Evolutionary conservation across 1,139 yeast genomes (phyloP).

Genomic region (Debaryomyces coudertii): DNA sequence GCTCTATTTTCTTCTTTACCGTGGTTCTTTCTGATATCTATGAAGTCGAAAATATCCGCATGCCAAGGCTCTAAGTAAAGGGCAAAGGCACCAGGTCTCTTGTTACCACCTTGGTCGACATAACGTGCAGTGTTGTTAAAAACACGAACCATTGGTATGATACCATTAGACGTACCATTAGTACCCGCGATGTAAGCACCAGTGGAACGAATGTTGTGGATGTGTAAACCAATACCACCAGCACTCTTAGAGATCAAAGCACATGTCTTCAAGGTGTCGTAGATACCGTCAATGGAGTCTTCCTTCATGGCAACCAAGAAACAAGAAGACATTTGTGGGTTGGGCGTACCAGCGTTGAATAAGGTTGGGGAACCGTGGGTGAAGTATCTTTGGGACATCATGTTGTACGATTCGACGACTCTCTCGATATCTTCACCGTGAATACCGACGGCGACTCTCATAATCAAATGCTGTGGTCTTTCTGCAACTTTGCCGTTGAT

Average conservation of each 20-base stretch:
- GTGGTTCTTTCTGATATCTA: slow-evolving; percentile 57
- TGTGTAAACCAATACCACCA: slow-evolving; percentile 63
- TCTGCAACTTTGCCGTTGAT: slow-evolving; percentile 76
- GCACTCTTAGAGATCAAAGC: slow-evolving; percentile 62
- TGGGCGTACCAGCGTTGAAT: slow-evolving; percentile 88
- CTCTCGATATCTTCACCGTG: slow-evolving; percentile 74
- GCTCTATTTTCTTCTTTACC: slow-evolving; percentile 62
- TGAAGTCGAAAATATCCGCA: slow-evolving; percentile 54
- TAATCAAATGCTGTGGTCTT: slow-evolving; percentile 86
- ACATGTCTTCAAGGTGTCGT: slow-evolving; percentile 54
- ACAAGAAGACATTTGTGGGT: slow-evolving; percentile 72
- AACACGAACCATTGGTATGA: slow-evolving; percentile 61
- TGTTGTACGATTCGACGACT: slow-evolving; percentile 78
- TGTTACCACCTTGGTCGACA: slow-evolving; percentile 66
- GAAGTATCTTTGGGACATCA: slow-evolving; percentile 82
- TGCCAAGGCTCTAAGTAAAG: slow-evolving; percentile 66
- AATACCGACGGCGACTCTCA: slow-evolving; percentile 89
- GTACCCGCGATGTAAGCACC: slow-evolving; percentile 58
- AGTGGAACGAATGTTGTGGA: slow-evolving; percentile 53
- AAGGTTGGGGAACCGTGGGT: slow-evolving; percentile 91
- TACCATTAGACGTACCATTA: slow-evolving; percentile 58
- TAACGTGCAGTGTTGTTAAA: slow-evolving; percentile 63
- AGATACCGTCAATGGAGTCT: slow-evolving; percentile 62
- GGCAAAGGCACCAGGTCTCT: slow-evolving; percentile 68
- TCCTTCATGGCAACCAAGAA: slow-evolving; percentile 60